Percentiles rank a stretch among this genome's conserved stretches.
Evolutionary conservation across 305 asterid species (phyloP).

Genomic region (Solanum aculeatissimum): DNA sequence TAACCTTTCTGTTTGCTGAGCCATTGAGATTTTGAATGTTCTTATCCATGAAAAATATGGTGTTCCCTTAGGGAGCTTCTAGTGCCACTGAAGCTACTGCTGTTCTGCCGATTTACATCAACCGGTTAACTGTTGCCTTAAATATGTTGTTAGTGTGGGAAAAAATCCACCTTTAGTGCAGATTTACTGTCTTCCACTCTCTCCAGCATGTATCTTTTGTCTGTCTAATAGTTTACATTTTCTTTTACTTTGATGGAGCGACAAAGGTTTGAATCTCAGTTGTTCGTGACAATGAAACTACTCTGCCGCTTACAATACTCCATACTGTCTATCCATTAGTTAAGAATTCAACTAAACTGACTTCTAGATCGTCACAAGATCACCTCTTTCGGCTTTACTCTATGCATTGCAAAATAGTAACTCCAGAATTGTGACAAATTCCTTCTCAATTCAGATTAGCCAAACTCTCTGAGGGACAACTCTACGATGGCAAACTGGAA

Average conservation of each 20-base stretch:
- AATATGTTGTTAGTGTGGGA: neutral
- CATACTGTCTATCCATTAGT: neutral
- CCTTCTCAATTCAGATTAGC: slow-evolving; percentile 45
- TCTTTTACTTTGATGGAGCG: neutral
- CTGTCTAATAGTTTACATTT: neutral
- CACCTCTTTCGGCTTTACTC: neutral
- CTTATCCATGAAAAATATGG: no score
- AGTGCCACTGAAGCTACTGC: no score
- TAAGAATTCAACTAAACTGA: neutral
- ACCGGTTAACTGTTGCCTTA: no score
- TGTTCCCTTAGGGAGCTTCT: no score
- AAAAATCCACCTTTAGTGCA: neutral
- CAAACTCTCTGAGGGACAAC: slow-evolving; percentile 87
- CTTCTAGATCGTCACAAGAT: neutral
- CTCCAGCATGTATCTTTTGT: neutral
- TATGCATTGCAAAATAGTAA: neutral
- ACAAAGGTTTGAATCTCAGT: neutral
- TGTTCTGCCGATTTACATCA: no score
- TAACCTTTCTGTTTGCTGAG: neutral
- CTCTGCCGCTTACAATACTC: neutral
- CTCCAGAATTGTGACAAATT: neutral
- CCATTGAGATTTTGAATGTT: no score
- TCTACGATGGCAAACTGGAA: slow-evolving; percentile 65
- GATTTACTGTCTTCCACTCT: neutral
- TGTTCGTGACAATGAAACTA: neutral